phyloP scores from a whole-genome alignment of 805 yeast species.

The Metschnikowia dekortorum region DNA sequence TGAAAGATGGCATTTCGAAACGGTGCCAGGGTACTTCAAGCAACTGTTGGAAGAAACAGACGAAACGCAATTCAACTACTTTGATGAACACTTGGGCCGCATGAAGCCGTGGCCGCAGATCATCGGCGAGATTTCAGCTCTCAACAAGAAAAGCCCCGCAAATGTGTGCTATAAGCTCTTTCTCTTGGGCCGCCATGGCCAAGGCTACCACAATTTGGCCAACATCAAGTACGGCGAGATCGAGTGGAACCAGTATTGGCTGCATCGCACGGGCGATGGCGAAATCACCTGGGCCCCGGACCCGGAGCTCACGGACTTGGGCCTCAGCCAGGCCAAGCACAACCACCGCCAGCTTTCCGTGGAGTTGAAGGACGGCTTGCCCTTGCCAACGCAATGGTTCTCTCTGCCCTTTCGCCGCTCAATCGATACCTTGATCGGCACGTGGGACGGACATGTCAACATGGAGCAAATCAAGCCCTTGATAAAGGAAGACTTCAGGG shows the following conservation, averaged over 20 bases:
- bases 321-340: slow-evolving; percentile 41
- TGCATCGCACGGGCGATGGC: slow-evolving; percentile 42
- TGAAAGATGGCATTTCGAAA: slow-evolving; percentile 38
- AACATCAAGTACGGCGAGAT: slow-evolving; percentile 42
- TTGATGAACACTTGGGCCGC: slow-evolving; percentile 42
- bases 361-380: slow-evolving; percentile 27
- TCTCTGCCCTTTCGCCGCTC: slow-evolving; percentile 52
- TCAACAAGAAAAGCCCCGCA: slow-evolving; percentile 27
- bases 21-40: slow-evolving; percentile 40
- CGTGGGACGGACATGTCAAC: slow-evolving; percentile 39
- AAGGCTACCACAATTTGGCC: slow-evolving; percentile 50
- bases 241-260: slow-evolving; percentile 46
- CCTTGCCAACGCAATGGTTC: slow-evolving; percentile 39
- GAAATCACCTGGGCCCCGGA: slow-evolving; percentile 48
- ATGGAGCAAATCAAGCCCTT: slow-evolving; percentile 27
- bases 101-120: slow-evolving; percentile 22
- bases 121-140: slow-evolving; percentile 22
- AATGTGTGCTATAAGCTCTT: slow-evolving; percentile 41
- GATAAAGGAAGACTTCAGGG: slow-evolving; percentile 45
- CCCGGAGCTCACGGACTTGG: slow-evolving; percentile 46
- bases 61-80: slow-evolving; percentile 38
- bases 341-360: slow-evolving; percentile 39
- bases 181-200: slow-evolving; percentile 50
- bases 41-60: slow-evolving; percentile 42
- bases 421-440: slow-evolving; percentile 43